phyloP scores from a whole-genome alignment of 2,329 filamentous ascomycete species.

The Aureobasidium lini region DNA sequence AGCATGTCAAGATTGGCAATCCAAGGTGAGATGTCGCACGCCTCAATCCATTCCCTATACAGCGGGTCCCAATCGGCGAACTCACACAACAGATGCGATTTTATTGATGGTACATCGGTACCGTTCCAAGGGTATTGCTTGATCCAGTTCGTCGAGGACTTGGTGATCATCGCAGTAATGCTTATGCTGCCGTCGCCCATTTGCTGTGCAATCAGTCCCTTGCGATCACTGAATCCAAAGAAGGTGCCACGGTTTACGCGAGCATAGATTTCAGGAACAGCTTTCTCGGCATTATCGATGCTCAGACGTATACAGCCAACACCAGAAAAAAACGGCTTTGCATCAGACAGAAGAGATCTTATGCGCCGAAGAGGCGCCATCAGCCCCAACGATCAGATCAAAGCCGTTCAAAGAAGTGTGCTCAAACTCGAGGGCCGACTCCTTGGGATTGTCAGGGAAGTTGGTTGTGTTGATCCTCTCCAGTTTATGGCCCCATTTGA shows the following conservation, averaged over 20 bases:
- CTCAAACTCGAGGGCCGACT: constrained; percentile 25
- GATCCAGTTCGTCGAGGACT: constrained; percentile 16
- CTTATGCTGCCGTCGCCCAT: constrained; percentile 29
- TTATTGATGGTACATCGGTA: constrained; percentile 18
- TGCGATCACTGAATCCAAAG: constrained; percentile 24
- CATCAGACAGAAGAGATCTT: constrained; percentile 25
- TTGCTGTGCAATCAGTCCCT: constrained; percentile 25
- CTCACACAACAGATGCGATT: constrained; percentile 20
- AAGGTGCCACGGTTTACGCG: constrained; percentile 30
- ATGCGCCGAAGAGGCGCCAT: constrained; percentile 37
- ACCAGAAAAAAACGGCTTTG: constrained; percentile 31
- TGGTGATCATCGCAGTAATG: constrained; percentile 18
- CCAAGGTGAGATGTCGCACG: constrained; percentile 19
- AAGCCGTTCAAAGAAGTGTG: constrained; percentile 21
- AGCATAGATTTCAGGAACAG: constrained; percentile 24
- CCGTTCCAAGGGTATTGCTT: constrained; percentile 20
- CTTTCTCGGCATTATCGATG: constrained; percentile 24
- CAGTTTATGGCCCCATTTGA: constrained; percentile 30
- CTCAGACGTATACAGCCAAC: constrained; percentile 27
- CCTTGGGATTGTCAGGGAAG: neutral
- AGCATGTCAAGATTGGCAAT: constrained; percentile 32
- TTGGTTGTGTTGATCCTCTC: constrained; percentile 14
- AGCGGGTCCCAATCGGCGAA: constrained; percentile 27
- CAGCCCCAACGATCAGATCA: constrained; percentile 38
- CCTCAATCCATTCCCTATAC: constrained; percentile 23